Conservation (phyloP, 176 grass and related monocot species). For the Chrysopogon serrulatus region DNA sequence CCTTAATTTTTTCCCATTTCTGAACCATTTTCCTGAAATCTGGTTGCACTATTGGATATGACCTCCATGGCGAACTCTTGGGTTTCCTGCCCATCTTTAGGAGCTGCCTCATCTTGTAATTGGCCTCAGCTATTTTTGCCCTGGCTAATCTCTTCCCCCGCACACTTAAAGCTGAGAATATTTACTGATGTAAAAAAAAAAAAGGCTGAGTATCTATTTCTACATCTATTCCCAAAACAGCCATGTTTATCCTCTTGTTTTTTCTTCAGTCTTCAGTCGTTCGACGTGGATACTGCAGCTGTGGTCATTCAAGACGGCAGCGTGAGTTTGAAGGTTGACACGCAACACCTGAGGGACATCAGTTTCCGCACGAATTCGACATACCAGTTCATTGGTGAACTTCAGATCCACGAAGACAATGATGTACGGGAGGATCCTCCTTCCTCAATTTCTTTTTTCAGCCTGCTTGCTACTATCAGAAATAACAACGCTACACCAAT, state of each 20-base stretch:
- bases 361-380: conserved; percentile 38
- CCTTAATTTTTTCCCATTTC: too few species aligned
- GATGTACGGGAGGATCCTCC: conserved; percentile 8
- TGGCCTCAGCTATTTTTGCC: background rate
- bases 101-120: background rate
- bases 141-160: background rate
- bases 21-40: too few species aligned
- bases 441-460: background rate
- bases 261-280: conserved; percentile 57
- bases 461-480: background rate
- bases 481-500: background rate
- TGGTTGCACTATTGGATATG: background rate
- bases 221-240: background rate
- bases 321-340: conserved; percentile 50
- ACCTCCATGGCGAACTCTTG: background rate
- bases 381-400: conserved; percentile 89
- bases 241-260: background rate
- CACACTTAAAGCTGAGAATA: background rate
- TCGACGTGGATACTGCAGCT: conserved; percentile 46
- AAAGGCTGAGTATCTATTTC: background rate
- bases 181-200: too few species aligned
- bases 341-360: conserved; percentile 45
- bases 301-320: conserved; percentile 44
- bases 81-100: background rate
- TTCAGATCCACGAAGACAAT: conserved; percentile 34